These are phyloP conservation scores for Hanseniaspora lachancei DNA, from an alignment of 805 yeast genomes.

Conservation along the genomic window DNA sequence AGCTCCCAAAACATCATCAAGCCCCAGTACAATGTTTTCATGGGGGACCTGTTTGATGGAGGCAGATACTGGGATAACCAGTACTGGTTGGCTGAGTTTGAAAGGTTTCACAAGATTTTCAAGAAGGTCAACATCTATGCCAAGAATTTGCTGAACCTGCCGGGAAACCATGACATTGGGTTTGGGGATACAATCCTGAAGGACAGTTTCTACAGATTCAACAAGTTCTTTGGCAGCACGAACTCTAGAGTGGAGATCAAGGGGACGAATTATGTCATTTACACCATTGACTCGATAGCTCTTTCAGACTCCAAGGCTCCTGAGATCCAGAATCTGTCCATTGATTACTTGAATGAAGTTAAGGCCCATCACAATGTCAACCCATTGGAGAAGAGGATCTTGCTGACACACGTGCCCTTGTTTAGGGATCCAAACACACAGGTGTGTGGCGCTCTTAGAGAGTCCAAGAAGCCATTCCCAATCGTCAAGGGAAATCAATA, in stretches of 20 bases:
- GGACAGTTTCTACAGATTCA: slow-evolving; percentile 48
- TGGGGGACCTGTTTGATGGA: slow-evolving; percentile 92
- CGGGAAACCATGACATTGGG: slow-evolving; percentile 97
- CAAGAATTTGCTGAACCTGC: slow-evolving; percentile 36
- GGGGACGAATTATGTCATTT: slow-evolving; percentile 51
- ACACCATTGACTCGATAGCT: slow-evolving; percentile 73
- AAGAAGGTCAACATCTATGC: slow-evolving; percentile 37
- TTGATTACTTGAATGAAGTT: slow-evolving; percentile 37
- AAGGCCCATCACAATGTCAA: slow-evolving; percentile 20
- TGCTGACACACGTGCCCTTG: slow-evolving; percentile 81
- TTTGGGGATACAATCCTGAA: slow-evolving; percentile 61
- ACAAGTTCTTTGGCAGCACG: slow-evolving; percentile 60
- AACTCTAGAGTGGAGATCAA: slow-evolving; percentile 36
- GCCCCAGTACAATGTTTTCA: slow-evolving; percentile 64
- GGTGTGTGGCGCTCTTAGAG: slow-evolving; percentile 66
- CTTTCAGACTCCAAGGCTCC: slow-evolving; percentile 46
- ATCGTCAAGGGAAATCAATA: slow-evolving; percentile 67
- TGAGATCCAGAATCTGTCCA: slow-evolving; percentile 35
- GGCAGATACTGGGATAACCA: slow-evolving; percentile 75
- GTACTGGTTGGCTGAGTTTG: slow-evolving; percentile 58
- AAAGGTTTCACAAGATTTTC: slow-evolving; percentile 56
- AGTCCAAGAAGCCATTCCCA: slow-evolving; percentile 53
- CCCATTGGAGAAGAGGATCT: slow-evolving; percentile 41
- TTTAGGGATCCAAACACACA: slow-evolving; percentile 52
- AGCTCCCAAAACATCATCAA: slow-evolving; percentile 42